A percentile compares a stretch with the other conserved stretches of the same genome.
Evolutionary conservation across 2,329 filamentous ascomycete species (phyloP).

Genomic region (Aspergillus pseudonomiae): DNA sequence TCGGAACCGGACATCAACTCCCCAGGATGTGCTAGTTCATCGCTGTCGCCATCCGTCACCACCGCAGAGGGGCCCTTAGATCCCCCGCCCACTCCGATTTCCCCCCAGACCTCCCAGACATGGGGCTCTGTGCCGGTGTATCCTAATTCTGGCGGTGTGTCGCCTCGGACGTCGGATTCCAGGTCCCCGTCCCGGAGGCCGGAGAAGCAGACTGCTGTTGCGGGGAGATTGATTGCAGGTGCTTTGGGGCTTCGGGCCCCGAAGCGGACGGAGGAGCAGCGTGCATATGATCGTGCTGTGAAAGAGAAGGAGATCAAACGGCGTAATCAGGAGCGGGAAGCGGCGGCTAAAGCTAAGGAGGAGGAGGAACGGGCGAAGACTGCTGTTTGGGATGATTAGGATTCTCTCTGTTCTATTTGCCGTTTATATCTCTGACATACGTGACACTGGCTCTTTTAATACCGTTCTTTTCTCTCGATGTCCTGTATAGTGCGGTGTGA

Average conservation of each 20-base stretch:
- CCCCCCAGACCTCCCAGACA: conserved; percentile 47
- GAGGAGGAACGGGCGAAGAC: conserved; percentile 73
- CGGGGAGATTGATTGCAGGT: conserved; percentile 84
- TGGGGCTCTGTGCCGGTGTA: conserved; percentile 23
- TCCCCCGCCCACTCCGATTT: conserved; percentile 70
- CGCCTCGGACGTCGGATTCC: conserved; percentile 22
- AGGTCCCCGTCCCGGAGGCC: conserved; percentile 54
- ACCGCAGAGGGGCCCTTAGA: conserved; percentile 45
- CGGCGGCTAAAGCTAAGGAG: conserved; percentile 64
- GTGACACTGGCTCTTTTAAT: conserved; percentile 5
- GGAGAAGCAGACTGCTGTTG: conserved; percentile 92
- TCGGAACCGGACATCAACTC: conserved; percentile 38
- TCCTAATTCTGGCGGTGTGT: conserved; percentile 14
- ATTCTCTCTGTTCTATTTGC: conserved; percentile 1
- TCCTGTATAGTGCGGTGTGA: background rate
- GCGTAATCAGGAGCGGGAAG: conserved; percentile 71
- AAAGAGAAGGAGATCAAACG: conserved; percentile 82
- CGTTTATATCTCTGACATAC: conserved; percentile 1
- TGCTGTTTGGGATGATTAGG: conserved; percentile 77
- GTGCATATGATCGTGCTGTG: conserved; percentile 79
- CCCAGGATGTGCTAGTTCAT: conserved; percentile 14
- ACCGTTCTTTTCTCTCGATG: conserved; percentile 1
- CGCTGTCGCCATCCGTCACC: conserved; percentile 30
- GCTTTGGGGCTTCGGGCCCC: conserved; percentile 81
- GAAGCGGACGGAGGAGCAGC: conserved; percentile 83